Conservation (phyloP, 2,329 filamentous ascomycete species). For the Exophiala sp. region DNA sequence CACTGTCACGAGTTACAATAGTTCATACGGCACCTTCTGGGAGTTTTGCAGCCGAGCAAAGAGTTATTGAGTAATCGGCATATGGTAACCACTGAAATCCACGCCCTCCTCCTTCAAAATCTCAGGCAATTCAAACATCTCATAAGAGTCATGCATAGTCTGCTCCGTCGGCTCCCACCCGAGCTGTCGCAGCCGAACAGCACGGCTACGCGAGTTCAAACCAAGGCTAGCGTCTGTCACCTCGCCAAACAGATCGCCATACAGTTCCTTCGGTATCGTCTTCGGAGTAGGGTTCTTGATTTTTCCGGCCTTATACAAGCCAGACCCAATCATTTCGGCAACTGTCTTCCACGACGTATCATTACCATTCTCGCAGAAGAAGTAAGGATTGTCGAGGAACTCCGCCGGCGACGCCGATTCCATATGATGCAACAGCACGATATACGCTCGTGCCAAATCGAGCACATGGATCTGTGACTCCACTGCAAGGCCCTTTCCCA, state of each 20-base stretch:
- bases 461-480: slow-evolving; percentile 44
- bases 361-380: slow-evolving; percentile 44
- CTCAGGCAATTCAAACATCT: slow-evolving; percentile 37
- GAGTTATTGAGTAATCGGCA: slow-evolving; percentile 50
- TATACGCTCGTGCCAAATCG: slow-evolving; percentile 45
- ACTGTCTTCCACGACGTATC: slow-evolving; percentile 43
- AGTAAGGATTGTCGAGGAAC: slow-evolving; percentile 44
- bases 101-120: slow-evolving; percentile 12
- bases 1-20: too few species aligned
- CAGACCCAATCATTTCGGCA: slow-evolving; percentile 36
- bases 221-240: slow-evolving; percentile 37
- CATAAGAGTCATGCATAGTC: slow-evolving; percentile 35
- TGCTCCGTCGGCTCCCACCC: slow-evolving; percentile 46
- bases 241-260: slow-evolving; percentile 40
- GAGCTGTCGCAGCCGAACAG: slow-evolving; percentile 40
- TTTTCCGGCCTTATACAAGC: slow-evolving; percentile 37
- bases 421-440: slow-evolving; percentile 42
- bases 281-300: slow-evolving; percentile 36
- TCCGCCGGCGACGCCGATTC: slow-evolving; percentile 33
- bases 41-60: too few species aligned
- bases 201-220: slow-evolving; percentile 41
- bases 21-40: too few species aligned
- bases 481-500: slow-evolving; percentile 41
- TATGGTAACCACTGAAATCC: slow-evolving; percentile 51
- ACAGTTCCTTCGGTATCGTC: slow-evolving; percentile 36